Conservation (phyloP, 2,329 filamentous ascomycete species). For the Corynespora cassiicola region DNA sequence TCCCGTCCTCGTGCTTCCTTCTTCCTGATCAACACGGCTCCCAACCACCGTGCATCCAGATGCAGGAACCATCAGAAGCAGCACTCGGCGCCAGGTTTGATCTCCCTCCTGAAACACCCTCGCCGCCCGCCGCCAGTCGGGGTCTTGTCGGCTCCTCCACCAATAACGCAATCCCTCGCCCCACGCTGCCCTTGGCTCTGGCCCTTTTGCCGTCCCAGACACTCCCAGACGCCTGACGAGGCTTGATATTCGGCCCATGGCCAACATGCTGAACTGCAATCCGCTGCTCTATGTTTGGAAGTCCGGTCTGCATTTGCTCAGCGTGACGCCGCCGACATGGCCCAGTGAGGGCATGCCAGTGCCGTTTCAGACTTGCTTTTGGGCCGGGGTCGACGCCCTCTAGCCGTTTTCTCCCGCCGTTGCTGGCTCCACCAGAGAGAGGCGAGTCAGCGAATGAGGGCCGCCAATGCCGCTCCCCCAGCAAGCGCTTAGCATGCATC, state of each 20-base stretch:
- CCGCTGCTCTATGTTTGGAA: conserved; percentile 9
- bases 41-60: conserved; percentile 23
- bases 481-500: conserved; percentile 37
- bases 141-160: conserved; percentile 18
- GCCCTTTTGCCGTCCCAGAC: conserved; percentile 4
- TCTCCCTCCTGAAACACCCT: conserved; percentile 45
- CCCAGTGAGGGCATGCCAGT: conserved; percentile 33
- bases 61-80: conserved; percentile 46
- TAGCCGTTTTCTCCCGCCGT: conserved; percentile 27
- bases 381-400: conserved; percentile 29
- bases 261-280: too few species aligned
- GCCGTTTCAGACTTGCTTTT: conserved; percentile 44
- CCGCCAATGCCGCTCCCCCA: conserved; percentile 21
- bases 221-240: background rate
- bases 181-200: conserved; percentile 6
- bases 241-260: too few species aligned
- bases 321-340: conserved; percentile 36
- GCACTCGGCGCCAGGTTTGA: conserved; percentile 43
- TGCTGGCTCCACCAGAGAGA: conserved; percentile 16
- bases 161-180: conserved; percentile 18
- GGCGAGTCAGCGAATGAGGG: conserved; percentile 36
- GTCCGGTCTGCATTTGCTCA: conserved; percentile 12
- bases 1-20: conserved; percentile 24
- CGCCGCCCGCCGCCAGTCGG: conserved; percentile 13
- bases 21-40: conserved; percentile 32